Conservation (phyloP, 139 green algal species). For the Tetradesmus lagerheimii region DNA sequence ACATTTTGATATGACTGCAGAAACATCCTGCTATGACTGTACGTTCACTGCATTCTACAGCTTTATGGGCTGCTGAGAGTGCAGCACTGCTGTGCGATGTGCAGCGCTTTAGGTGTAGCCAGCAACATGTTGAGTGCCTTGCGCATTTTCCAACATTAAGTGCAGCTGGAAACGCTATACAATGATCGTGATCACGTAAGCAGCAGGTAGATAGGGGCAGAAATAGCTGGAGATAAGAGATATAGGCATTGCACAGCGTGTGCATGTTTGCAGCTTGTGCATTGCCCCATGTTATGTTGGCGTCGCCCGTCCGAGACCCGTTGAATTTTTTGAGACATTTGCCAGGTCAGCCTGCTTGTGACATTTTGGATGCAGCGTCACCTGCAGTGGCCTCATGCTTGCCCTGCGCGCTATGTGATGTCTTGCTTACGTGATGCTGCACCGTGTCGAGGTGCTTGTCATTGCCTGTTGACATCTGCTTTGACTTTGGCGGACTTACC, state of each 20-base stretch:
- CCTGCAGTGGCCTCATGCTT: neutral
- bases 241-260: neutral
- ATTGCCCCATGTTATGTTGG: conserved; percentile 45
- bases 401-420: neutral
- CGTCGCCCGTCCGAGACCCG: conserved; percentile 22
- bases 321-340: neutral
- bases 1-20: neutral
- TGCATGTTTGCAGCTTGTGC: neutral
- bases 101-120: neutral
- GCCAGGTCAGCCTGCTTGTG: neutral
- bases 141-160: neutral
- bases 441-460: no score
- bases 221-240: neutral
- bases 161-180: neutral
- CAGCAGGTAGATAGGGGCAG: neutral
- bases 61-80: neutral
- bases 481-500: no score
- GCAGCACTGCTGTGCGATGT: neutral
- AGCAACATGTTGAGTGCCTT: neutral
- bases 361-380: neutral
- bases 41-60: neutral
- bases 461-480: no score
- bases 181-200: neutral
- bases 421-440: no score
- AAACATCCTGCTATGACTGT: neutral